These are phyloP conservation scores for Pachysandra terminalis DNA, from an alignment of 164 flowering plant genomes.

Conservation along the genomic window DNA sequence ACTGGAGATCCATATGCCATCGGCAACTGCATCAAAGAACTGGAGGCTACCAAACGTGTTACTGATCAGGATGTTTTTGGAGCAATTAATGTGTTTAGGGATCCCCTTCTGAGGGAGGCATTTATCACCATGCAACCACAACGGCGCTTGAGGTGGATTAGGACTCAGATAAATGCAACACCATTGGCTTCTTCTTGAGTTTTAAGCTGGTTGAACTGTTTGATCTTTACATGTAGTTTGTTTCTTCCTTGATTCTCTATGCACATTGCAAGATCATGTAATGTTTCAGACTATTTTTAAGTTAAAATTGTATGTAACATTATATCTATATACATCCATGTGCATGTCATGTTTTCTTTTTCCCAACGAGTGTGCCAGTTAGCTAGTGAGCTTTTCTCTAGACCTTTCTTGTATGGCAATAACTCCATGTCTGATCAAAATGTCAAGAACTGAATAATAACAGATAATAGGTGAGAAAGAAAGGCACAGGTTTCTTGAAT, in stretches of 20 bases:
- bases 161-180: neutral
- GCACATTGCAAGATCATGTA: too few relatives aligned
- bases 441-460: too few relatives aligned
- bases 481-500: too few relatives aligned
- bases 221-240: neutral
- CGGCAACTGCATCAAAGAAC: neutral
- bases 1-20: neutral
- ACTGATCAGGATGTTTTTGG: conserved; percentile 1
- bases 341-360: too few relatives aligned
- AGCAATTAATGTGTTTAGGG: neutral
- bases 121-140: conserved; percentile 3
- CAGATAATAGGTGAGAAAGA: too few relatives aligned
- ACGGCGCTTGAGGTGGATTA: neutral
- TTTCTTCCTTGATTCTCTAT: neutral
- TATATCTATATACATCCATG: too few relatives aligned
- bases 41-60: neutral
- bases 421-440: too few relatives aligned
- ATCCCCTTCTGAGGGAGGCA: conserved; percentile 1
- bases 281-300: too few relatives aligned
- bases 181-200: neutral
- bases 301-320: too few relatives aligned
- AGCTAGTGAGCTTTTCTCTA: too few relatives aligned
- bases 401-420: too few relatives aligned
- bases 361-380: too few relatives aligned
- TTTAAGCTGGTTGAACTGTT: neutral